Conservation (phyloP, 495 filamentous ascomycete genomes). For the Podospora pseudoanserina region DNA sequence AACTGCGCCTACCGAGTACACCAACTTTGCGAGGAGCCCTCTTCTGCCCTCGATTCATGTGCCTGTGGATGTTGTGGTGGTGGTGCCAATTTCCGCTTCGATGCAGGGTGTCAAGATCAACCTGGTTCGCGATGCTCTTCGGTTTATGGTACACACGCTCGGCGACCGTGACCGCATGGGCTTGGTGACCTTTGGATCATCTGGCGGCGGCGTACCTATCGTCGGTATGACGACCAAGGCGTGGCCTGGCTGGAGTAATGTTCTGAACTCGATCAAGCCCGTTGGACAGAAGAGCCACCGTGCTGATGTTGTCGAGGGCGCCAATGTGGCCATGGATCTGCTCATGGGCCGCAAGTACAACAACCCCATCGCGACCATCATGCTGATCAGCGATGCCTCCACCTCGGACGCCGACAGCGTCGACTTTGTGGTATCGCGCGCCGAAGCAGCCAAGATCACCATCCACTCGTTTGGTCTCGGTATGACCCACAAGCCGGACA, state of each 20-base stretch:
- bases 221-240: constrained; percentile 97
- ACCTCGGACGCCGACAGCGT: constrained; percentile 94
- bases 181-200: constrained; percentile 94
- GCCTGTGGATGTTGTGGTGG: constrained; percentile 91
- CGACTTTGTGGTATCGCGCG: constrained; percentile 96
- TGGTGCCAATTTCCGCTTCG: constrained; percentile 95
- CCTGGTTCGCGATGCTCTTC: constrained; percentile 86
- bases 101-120: constrained; percentile 99
- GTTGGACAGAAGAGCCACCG: constrained; percentile 95
- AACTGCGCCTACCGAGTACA: constrained; percentile 78
- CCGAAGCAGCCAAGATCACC: constrained; percentile 96
- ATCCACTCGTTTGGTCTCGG: constrained; percentile 97
- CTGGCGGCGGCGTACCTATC: constrained; percentile 85
- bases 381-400: constrained; percentile 98
- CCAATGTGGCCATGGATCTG: constrained; percentile 98
- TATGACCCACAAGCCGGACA: constrained; percentile 96
- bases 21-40: constrained; percentile 55
- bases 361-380: constrained; percentile 93
- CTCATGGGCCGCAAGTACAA: constrained; percentile 96
- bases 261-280: constrained; percentile 83
- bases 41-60: constrained; percentile 71
- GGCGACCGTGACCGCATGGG: constrained; percentile 96
- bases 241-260: constrained; percentile 87
- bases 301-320: constrained; percentile 95
- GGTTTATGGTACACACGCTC: constrained; percentile 88